Evolutionary conservation across 2,329 filamentous ascomycete species (phyloP).

Genomic region (Aspergillus novofumigatus): DNA sequence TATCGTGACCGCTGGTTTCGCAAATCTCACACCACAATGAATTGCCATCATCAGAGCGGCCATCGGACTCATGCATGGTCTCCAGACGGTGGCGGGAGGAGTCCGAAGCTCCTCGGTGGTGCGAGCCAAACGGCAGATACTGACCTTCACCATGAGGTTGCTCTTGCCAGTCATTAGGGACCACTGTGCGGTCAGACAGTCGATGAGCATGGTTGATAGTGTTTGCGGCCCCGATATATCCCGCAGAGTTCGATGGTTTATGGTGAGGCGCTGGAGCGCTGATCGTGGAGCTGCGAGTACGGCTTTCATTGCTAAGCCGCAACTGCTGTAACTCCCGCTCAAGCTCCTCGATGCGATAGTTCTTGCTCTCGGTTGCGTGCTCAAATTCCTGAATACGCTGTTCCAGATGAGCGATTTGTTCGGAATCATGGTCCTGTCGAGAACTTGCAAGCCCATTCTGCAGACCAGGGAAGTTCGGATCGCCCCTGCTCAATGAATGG

Average conservation of each 20-base stretch:
- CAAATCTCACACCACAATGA: conserved; percentile 92
- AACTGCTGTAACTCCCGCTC: conserved; percentile 66
- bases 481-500: conserved; percentile 77
- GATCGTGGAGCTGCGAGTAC: conserved; percentile 34
- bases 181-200: conserved; percentile 41
- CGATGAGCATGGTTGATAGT: conserved; percentile 34
- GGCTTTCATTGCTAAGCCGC: conserved; percentile 26
- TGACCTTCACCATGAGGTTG: conserved; percentile 21
- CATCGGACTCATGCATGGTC: conserved; percentile 40
- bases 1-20: conserved; percentile 86
- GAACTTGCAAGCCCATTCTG: conserved; percentile 23
- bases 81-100: conserved; percentile 31
- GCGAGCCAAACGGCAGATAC: conserved; percentile 22
- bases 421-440: conserved; percentile 43
- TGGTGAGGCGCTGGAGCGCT: conserved; percentile 31
- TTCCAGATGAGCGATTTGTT: conserved; percentile 65
- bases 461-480: conserved; percentile 25
- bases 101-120: conserved; percentile 24
- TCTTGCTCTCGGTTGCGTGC: conserved; percentile 67
- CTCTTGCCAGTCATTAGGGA: conserved; percentile 40
- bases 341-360: conserved; percentile 72
- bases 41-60: conserved; percentile 66
- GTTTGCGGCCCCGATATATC: conserved; percentile 24
- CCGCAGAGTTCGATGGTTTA: conserved; percentile 25
- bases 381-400: conserved; percentile 76